Evolutionary conservation across 2,329 filamentous ascomycete genomes (phyloP).

Genomic region (Bipolaris sorokiniana): DNA sequence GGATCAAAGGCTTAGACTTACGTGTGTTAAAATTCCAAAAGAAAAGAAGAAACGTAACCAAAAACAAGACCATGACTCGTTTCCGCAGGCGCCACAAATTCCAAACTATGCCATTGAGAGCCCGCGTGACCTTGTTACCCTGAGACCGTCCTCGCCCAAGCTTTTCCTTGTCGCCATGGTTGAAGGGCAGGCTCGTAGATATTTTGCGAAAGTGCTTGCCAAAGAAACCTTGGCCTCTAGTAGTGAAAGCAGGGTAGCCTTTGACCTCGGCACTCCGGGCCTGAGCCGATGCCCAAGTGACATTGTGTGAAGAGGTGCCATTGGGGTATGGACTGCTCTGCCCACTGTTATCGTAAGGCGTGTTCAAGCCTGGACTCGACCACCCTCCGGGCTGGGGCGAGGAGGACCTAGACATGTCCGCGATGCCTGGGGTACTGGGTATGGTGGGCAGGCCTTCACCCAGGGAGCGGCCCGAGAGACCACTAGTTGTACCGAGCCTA

Average conservation of each 20-base stretch:
- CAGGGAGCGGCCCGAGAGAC: constrained; percentile 39
- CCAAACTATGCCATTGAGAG: constrained; percentile 49
- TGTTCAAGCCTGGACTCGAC: constrained; percentile 80
- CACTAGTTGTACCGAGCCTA: constrained; percentile 43
- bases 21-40: constrained; percentile 72
- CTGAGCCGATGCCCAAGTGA: constrained; percentile 84
- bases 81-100: constrained; percentile 71
- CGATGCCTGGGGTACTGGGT: constrained; percentile 44
- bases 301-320: constrained; percentile 56
- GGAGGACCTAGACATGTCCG: constrained; percentile 81
- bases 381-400: constrained; percentile 87
- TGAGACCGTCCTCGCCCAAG: constrained; percentile 61
- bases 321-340: constrained; percentile 69
- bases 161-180: constrained; percentile 80
- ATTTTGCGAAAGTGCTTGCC: constrained; percentile 80
- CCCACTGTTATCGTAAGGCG: constrained; percentile 67
- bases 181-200: constrained; percentile 76
- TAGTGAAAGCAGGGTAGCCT: constrained; percentile 79
- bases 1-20: constrained; percentile 59
- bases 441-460: constrained; percentile 47
- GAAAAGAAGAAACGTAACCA: constrained; percentile 66
- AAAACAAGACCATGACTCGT: constrained; percentile 64
- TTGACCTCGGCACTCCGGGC: constrained; percentile 75
- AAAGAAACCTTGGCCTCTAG: constrained; percentile 85
- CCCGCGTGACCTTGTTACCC: constrained; percentile 43